Conservation (phyloP, 495 filamentous ascomycete species). For the Hypoxylon subgilvum region DNA sequence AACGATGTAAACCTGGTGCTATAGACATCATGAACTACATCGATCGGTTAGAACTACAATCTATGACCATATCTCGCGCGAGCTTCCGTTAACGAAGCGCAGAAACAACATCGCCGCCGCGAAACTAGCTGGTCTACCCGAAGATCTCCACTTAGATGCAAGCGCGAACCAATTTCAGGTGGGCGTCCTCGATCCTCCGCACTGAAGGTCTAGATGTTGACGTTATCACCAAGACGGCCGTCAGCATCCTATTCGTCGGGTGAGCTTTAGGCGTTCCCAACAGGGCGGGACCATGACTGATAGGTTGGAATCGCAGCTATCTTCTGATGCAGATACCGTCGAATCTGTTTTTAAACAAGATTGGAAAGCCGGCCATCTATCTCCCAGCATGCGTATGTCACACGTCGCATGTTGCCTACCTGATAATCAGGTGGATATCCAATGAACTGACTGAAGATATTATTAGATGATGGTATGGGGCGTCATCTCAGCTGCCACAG, state of each 20-base stretch:
- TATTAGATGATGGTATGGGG: conserved; percentile 72
- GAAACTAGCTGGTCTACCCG: conserved; percentile 55
- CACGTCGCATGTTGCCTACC: background rate
- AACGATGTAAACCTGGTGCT: conserved; percentile 29
- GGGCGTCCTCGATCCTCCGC: conserved; percentile 27
- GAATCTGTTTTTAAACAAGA: conserved; percentile 65
- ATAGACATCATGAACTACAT: conserved; percentile 83
- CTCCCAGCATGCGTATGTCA: conserved; percentile 59
- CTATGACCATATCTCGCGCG: background rate
- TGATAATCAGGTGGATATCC: conserved; percentile 37
- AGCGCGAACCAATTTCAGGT: conserved; percentile 56
- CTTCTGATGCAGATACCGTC: conserved; percentile 66
- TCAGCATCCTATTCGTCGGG: conserved; percentile 76
- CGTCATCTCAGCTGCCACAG: conserved; percentile 69
- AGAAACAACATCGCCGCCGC: conserved; percentile 62
- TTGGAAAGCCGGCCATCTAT: conserved; percentile 67
- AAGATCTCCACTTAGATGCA: conserved; percentile 51
- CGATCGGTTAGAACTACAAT: conserved; percentile 64
- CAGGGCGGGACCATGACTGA: background rate
- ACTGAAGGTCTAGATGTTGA: conserved; percentile 31
- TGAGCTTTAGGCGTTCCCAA: conserved; percentile 48
- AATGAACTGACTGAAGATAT: conserved; percentile 40
- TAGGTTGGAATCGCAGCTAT: conserved; percentile 45
- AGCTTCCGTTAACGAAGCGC: conserved; percentile 6
- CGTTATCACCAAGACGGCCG: conserved; percentile 53